A percentile compares a stretch with the other conserved stretches of the same genome.
Evolutionary conservation across 1,284 basidiomycete genomes (phyloP).

Genomic region (Porodaedalea pini): DNA sequence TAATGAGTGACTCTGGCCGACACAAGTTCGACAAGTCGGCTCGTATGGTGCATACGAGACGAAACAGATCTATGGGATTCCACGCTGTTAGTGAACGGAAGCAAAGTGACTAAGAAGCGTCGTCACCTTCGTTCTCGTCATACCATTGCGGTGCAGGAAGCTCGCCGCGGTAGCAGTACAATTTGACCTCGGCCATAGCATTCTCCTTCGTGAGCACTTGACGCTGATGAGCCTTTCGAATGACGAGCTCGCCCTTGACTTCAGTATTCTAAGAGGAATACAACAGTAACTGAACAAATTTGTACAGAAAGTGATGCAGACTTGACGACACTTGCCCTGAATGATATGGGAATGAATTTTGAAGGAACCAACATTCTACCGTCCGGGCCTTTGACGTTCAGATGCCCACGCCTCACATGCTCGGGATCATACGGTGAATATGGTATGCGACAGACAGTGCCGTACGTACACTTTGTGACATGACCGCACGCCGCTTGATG

Average conservation of each 20-base stretch:
- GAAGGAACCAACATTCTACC: neutral
- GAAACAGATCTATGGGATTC: conserved; percentile 28
- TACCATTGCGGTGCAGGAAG: neutral
- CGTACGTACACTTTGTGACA: neutral
- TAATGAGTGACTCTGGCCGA: neutral
- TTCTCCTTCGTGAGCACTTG: too few species aligned
- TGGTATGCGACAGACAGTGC: neutral
- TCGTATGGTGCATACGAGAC: conserved; percentile 52
- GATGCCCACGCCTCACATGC: neutral
- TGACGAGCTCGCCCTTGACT: too few species aligned
- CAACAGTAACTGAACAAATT: too few species aligned
- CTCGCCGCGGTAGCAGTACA: neutral
- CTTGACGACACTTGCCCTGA: neutral
- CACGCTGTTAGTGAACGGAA: conserved; percentile 39
- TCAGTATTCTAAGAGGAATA: too few species aligned
- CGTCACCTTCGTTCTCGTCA: neutral
- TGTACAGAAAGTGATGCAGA: too few species aligned
- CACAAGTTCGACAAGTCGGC: conserved; percentile 65
- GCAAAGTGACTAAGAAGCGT: too few species aligned
- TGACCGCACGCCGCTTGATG: neutral
- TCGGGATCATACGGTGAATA: neutral
- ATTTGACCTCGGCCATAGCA: too few species aligned
- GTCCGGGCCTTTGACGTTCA: neutral
- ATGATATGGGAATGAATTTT: neutral
- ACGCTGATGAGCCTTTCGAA: too few species aligned